Evolutionary conservation across 2,329 filamentous ascomycete genomes (phyloP).

Genomic region (Aspergillus awamori): DNA sequence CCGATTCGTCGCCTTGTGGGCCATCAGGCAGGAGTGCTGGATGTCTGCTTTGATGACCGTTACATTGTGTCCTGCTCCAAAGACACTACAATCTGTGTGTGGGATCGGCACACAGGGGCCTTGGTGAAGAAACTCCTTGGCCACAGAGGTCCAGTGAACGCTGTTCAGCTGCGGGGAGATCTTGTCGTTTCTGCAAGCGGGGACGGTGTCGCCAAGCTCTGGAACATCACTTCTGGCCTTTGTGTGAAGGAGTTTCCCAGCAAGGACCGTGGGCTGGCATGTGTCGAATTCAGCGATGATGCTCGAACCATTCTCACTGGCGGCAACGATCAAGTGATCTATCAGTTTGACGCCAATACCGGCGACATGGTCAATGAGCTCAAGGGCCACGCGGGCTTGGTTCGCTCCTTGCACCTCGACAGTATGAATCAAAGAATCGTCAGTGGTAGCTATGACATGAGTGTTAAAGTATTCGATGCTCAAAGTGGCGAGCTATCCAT

Average conservation of each 20-base stretch:
- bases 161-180: conserved; percentile 91
- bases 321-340: conserved; percentile 92
- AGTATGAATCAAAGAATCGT: conserved; percentile 82
- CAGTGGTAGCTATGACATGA: conserved; percentile 91
- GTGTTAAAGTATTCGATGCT: conserved; percentile 93
- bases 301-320: conserved; percentile 91
- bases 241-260: conserved; percentile 88
- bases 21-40: conserved; percentile 86
- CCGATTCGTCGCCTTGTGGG: conserved; percentile 76
- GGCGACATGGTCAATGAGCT: conserved; percentile 81
- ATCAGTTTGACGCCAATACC: conserved; percentile 92
- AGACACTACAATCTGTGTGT: conserved; percentile 89
- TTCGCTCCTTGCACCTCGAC: conserved; percentile 89
- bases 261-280: conserved; percentile 90
- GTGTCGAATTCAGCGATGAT: conserved; percentile 94
- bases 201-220: conserved; percentile 90
- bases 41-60: conserved; percentile 87
- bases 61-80: conserved; percentile 98
- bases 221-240: conserved; percentile 88
- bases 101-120: conserved; percentile 79
- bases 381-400: conserved; percentile 79
- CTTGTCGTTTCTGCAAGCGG: conserved; percentile 91
- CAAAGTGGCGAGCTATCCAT: conserved; percentile 75
- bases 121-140: conserved; percentile 79
- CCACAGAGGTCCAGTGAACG: conserved; percentile 91